Conservation (phyloP, 2,329 filamentous ascomycete species). For the Pseudogymnoascus sp. region DNA sequence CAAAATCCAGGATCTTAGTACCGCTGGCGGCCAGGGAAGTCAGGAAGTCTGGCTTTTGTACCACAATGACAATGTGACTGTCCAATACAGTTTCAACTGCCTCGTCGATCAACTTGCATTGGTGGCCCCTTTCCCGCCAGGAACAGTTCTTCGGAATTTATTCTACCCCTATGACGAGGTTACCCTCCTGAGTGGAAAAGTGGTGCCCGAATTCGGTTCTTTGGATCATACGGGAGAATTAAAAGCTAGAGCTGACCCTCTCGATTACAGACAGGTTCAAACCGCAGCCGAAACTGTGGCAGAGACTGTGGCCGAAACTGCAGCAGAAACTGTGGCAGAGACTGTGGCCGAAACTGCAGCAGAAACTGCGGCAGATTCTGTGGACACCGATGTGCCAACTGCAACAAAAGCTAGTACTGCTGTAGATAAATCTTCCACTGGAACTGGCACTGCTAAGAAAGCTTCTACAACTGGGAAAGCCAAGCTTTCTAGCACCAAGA, state of each 20-base stretch:
- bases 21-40: constrained; percentile 35
- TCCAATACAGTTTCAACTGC: constrained; percentile 47
- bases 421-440: background rate
- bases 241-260: constrained; percentile 18
- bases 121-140: constrained; percentile 42
- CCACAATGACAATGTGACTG: constrained; percentile 36
- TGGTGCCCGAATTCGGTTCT: background rate
- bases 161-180: constrained; percentile 53
- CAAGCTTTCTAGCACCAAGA: background rate
- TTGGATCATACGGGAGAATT: background rate
- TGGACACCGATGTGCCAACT: background rate
- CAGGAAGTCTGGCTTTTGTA: constrained; percentile 37
- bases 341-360: background rate
- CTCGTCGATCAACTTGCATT: constrained; percentile 36
- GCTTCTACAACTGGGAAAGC: background rate
- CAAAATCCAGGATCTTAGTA: constrained; percentile 42
- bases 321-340: background rate
- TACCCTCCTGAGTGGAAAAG: constrained; percentile 27
- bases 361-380: background rate
- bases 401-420: background rate
- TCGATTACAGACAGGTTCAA: background rate
- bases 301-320: background rate
- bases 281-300: background rate
- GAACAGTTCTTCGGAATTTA: constrained; percentile 49
- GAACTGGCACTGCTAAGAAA: constrained; percentile 2